These are phyloP conservation scores for Pulicaria dysenterica DNA, from an alignment of 129 eudicot genomes.

Conservation along the genomic window DNA sequence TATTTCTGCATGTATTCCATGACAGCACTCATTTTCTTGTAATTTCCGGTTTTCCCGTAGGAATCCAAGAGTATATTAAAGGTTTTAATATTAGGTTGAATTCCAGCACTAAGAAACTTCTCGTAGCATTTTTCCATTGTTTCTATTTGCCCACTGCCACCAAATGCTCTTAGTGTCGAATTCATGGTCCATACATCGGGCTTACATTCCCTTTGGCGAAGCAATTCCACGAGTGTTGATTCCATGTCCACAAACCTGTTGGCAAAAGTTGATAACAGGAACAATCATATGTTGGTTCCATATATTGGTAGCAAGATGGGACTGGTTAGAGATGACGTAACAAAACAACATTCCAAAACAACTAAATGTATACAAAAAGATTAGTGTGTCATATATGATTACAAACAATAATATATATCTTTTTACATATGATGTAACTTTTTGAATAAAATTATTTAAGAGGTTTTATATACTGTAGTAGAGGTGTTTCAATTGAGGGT, in stretches of 20 bases:
- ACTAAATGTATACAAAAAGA: background rate
- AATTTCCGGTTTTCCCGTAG: slow-evolving; percentile 81
- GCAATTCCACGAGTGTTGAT: slow-evolving; percentile 83
- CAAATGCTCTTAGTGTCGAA: slow-evolving; percentile 89
- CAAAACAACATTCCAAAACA: background rate
- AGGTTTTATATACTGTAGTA: background rate
- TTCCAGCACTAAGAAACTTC: slow-evolving; percentile 81
- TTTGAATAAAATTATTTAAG: background rate
- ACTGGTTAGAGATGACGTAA: too few species aligned
- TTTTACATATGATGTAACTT: background rate
- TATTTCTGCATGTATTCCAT: slow-evolving; percentile 95
- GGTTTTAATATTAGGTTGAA: slow-evolving; percentile 79
- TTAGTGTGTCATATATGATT: too few species aligned
- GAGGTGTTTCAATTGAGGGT: background rate
- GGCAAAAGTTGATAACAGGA: slow-evolving; percentile 11
- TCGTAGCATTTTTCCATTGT: slow-evolving; percentile 96
- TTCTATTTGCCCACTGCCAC: slow-evolving; percentile 96
- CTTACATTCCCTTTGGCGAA: slow-evolving; percentile 61
- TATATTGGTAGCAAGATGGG: background rate
- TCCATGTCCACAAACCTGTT: slow-evolving; percentile 82
- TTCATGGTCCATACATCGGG: slow-evolving; percentile 99
- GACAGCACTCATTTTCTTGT: slow-evolving; percentile 85
- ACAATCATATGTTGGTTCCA: slow-evolving; percentile 17
- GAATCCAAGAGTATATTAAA: slow-evolving; percentile 88
- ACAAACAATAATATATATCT: background rate